Evolutionary conservation across 2,329 filamentous ascomycete species (phyloP), one percentile per base, ranked within the genome.

Genomic region (Hawksworthiomyces lignivorus): DNA sequence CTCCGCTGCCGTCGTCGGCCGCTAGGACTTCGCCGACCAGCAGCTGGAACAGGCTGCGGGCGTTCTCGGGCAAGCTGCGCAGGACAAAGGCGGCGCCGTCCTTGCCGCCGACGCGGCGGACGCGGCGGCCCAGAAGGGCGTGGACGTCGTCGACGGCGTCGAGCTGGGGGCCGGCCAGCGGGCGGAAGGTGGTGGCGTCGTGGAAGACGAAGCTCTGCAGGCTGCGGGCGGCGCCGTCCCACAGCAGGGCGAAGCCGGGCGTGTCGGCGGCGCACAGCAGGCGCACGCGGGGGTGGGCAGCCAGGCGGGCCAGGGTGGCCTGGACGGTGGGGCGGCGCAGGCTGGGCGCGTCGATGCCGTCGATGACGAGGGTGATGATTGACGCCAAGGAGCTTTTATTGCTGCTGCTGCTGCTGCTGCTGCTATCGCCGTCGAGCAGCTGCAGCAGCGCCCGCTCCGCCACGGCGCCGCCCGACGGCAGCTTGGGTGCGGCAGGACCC

Each of bases 11-110:
- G 48, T 78, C 76, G 60, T 80, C 73, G 22, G 80, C 72, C 15
- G 82, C 77, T 30, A 98, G 68, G 36, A 95, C 80, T 63, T 97
- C 90, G 12, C 80, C 81, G 3, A 97, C 79, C 14, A 98, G 69
- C 36, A 98, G 72, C 26, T 83, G 75, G 62, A 95, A 98, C 20
- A 98, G 63, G 46, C 80, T 87, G 59, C 86, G 81, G 1, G 92
- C 92, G 56, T 97, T 97, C 62, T 94, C 88, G 0, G 92, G 89
- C 48, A 98, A 65, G 60, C 83, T 90, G 55, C 85, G 86, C 41
- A 98, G 69, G 42, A 98, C 92, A 56, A 92, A 97, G 6, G 80
- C 82, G 1, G 96, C 86, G 48, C 92, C 92, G 55, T 96, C 90
- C 56, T 88, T 85, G 34, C 92, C 92, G 41, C 87, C 88, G 7